These are phyloP conservation scores for Ogataea polymorpha DNA, from an alignment of 805 yeast genomes.

Conservation along the genomic window DNA sequence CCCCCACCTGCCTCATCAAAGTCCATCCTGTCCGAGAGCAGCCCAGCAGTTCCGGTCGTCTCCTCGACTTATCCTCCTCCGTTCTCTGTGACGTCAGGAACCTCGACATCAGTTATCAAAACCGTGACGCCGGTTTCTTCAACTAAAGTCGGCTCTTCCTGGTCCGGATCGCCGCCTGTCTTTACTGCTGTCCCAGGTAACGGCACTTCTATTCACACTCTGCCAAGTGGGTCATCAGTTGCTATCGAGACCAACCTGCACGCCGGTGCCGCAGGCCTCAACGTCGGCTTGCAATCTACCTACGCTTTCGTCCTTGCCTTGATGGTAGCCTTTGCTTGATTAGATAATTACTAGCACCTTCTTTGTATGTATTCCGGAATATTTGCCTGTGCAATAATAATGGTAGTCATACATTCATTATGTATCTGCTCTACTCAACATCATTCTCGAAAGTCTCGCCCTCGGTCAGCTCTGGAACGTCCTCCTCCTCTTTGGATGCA, in stretches of 20 bases:
- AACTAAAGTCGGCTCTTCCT: neutral
- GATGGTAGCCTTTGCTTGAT: slow-evolving; percentile 11
- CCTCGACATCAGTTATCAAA: neutral
- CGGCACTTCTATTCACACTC: neutral
- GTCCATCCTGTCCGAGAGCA: neutral
- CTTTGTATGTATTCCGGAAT: slow-evolving; percentile 13
- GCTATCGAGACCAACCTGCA: slow-evolving; percentile 10
- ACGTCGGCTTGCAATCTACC: slow-evolving; percentile 5
- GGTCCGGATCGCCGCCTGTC: neutral
- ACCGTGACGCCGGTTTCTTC: slow-evolving; percentile 1
- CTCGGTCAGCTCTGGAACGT: slow-evolving; percentile 77
- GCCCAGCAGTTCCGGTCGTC: neutral
- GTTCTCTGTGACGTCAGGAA: neutral
- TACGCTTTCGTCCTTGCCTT: slow-evolving; percentile 11
- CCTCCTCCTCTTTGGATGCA: slow-evolving; percentile 58
- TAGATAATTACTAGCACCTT: slow-evolving; percentile 5
- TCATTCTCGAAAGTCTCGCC: slow-evolving; percentile 82
- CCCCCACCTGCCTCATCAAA: neutral
- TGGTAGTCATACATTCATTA: slow-evolving; percentile 13
- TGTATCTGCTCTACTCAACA: slow-evolving; percentile 27
- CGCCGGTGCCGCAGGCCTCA: slow-evolving; percentile 11
- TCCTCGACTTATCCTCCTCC: neutral
- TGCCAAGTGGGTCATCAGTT: neutral
- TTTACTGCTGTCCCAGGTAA: slow-evolving; percentile 2
- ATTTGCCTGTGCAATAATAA: slow-evolving; percentile 7